phyloP scores from a whole-genome alignment of 768 basidiomycete species.

The Podaxis sp. region DNA sequence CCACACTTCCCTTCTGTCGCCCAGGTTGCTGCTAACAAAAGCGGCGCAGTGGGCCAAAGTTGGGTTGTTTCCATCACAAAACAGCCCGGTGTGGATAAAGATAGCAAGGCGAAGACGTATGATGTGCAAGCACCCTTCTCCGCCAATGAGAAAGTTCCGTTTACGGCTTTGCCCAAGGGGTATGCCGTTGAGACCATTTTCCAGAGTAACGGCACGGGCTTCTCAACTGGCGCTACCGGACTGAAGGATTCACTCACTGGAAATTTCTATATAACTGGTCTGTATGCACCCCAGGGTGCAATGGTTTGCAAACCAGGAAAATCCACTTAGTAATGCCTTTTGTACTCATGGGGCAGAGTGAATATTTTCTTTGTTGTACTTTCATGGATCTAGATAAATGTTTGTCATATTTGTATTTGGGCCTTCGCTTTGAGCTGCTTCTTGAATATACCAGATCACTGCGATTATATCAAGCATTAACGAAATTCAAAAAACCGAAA shows the following conservation, averaged over 20 bases:
- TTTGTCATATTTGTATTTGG: background rate
- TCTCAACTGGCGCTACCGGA: slow-evolving; percentile 53
- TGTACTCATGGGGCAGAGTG: background rate
- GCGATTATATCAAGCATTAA: background rate
- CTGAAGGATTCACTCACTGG: slow-evolving; percentile 51
- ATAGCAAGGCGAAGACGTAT: slow-evolving; percentile 23
- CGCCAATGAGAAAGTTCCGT: slow-evolving; percentile 39
- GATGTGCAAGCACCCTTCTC: slow-evolving; percentile 51
- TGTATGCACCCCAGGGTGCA: slow-evolving; percentile 56
- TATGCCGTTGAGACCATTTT: slow-evolving; percentile 62
- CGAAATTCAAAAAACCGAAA: background rate
- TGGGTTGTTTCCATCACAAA: slow-evolving; percentile 55
- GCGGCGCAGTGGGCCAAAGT: slow-evolving; percentile 45
- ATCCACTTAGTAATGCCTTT: background rate
- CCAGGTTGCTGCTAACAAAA: slow-evolving; percentile 43
- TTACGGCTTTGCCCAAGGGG: slow-evolving; percentile 23
- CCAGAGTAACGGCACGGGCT: slow-evolving; percentile 65
- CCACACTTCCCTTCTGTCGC: slow-evolving; percentile 58
- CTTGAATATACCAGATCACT: background rate
- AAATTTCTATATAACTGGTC: slow-evolving; percentile 51
- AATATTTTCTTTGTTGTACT: background rate
- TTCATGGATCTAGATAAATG: background rate
- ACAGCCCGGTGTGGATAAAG: slow-evolving; percentile 16
- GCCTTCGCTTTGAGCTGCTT: background rate
- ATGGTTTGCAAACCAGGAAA: slow-evolving; percentile 42